Base-by-base conservation (phyloP, 2,329 filamentous ascomycete species). In the Microsporum ferrugineum region DNA sequence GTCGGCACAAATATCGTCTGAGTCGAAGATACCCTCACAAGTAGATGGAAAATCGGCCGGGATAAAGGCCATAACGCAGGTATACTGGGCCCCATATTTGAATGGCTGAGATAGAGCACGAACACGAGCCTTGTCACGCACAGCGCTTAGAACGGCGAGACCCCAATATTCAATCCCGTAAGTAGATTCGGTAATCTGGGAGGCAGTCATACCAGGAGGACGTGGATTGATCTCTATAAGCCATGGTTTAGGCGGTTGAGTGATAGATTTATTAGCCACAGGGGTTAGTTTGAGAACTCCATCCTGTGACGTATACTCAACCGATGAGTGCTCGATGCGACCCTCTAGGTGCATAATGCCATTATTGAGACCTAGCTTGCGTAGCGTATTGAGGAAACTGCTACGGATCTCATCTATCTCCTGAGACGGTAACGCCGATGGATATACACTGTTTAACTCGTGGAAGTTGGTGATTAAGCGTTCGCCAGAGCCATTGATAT, bases 141-240 rank as follows among this genome's bases (percentile, higher is more conserved):
- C 49, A 29, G 49, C 49, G n/a, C 31, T 53, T 6, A 53, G 49
- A 8, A 53, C 49, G 12, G 49, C 49, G 10, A 63, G n/a, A 33
- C 33, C 63, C 27, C 12, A 61, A 45, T 68, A 70, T 58, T 71
- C 67, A 14, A 71, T 58, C 3, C 68, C 69, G 49, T 69, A 71
- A 0, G 64, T 64, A 14, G 58, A 39, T 2, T 45, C 49, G 8
- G 60, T 49, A 23, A 65, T 64, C 5, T 41, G 49, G 7, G 57
- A 41, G 4, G 39, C 63, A 23, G 55, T 39, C 29, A 60, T 53
- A 2, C 70, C 69, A 2, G 69, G 67, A 0, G 65, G 63, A 1
- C 70, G 65, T n/a, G 65, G 57, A 58, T 71, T 71, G 45, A 71
- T 64, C 57, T 71, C 70, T 34, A 69, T 66, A 7, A 71, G 57